Percentiles rank a stretch among this genome's conserved stretches.
phyloP scores from a whole-genome alignment of 257 asterid genomes.

The Sherardia arvensis region DNA sequence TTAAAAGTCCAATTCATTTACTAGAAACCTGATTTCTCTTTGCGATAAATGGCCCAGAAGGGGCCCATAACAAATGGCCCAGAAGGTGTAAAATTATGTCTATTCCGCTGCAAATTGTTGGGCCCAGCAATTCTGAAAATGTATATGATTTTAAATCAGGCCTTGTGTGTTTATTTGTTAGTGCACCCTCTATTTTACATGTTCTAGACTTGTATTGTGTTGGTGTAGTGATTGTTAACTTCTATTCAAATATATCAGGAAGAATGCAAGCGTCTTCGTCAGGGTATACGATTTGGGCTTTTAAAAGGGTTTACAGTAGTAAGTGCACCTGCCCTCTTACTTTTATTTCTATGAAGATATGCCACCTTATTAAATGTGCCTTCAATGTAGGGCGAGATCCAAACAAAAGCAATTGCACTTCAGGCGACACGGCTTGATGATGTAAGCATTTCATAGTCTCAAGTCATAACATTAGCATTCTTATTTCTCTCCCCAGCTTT shows the following conservation, averaged over 20 bases:
- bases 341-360: slow-evolving; percentile 8
- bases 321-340: slow-evolving; percentile 31
- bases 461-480: slow-evolving; percentile 16
- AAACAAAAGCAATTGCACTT: slow-evolving; percentile 61
- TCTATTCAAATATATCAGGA: slow-evolving; percentile 34
- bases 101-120: too few relatives aligned
- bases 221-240: background rate
- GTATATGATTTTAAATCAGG: too few relatives aligned
- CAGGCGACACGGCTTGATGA: slow-evolving; percentile 52
- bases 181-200: background rate
- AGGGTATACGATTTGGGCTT: slow-evolving; percentile 74
- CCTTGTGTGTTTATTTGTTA: too few relatives aligned
- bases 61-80: too few relatives aligned
- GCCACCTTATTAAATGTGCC: slow-evolving; percentile 11
- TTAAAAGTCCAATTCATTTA: too few relatives aligned
- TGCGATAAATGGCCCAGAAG: too few relatives aligned
- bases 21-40: too few relatives aligned
- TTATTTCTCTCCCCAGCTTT: too few relatives aligned
- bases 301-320: slow-evolving; percentile 65
- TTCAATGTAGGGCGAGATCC: slow-evolving; percentile 59
- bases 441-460: slow-evolving; percentile 39
- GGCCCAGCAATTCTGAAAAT: too few relatives aligned
- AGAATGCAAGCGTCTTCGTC: slow-evolving; percentile 76
- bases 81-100: too few relatives aligned
- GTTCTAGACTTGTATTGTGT: background rate